phyloP scores from a whole-genome alignment of 176 grass and related monocot genomes.

The Eleusine indica region DNA sequence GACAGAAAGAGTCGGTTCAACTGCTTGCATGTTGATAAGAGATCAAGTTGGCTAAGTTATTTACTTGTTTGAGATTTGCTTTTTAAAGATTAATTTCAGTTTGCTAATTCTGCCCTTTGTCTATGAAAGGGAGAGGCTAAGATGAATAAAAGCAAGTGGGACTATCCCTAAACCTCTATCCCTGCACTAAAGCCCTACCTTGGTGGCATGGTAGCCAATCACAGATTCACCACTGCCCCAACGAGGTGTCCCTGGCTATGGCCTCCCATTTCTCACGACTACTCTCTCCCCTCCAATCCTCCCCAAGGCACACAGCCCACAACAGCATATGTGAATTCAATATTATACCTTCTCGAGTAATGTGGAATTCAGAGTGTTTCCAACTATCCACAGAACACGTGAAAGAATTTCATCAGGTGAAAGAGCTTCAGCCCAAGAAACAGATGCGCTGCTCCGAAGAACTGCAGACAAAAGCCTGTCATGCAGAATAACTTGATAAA shows the following conservation, averaged over 20 bases:
- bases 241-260: neutral
- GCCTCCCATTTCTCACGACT: neutral
- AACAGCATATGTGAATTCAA: constrained; percentile 10
- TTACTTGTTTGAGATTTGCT: neutral
- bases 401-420: constrained; percentile 70
- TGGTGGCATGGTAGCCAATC: neutral
- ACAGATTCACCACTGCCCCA: neutral
- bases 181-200: neutral
- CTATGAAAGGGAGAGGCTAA: neutral
- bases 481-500: constrained; percentile 17
- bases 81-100: neutral
- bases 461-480: constrained; percentile 66
- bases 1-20: neutral
- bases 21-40: neutral
- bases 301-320: neutral
- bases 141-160: neutral
- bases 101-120: neutral
- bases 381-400: constrained; percentile 82
- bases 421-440: constrained; percentile 76
- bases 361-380: constrained; percentile 66
- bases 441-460: constrained; percentile 55
- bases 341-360: constrained; percentile 78
- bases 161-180: neutral
- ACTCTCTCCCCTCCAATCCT: no score
- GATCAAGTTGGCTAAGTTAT: neutral